A percentile compares a stretch with the other conserved stretches of the same genome.
phyloP scores from a whole-genome alignment of 2,329 filamentous ascomycete genomes.

The Paraphaeosphaeria minitans region DNA sequence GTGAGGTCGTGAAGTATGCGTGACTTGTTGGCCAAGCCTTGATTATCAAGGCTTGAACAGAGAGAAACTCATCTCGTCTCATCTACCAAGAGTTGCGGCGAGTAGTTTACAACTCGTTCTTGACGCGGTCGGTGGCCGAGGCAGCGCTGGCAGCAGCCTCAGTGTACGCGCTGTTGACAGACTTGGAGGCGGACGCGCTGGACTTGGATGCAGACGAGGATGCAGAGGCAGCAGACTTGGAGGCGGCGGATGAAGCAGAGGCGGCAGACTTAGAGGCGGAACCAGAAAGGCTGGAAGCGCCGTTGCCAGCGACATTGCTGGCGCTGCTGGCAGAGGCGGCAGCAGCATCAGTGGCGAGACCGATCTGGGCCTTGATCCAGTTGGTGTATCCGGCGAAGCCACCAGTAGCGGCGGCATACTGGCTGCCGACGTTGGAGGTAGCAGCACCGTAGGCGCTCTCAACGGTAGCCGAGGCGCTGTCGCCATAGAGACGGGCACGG shows the following conservation, averaged over 20 bases:
- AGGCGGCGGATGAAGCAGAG: conserved; percentile 14
- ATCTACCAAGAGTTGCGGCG: neutral
- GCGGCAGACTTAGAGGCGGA: conserved; percentile 39
- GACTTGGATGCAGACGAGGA: conserved; percentile 40
- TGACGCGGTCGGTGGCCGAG: conserved; percentile 42
- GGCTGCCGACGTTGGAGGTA: conserved; percentile 67
- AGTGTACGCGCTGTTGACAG: conserved; percentile 14
- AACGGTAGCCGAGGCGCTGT: conserved; percentile 57
- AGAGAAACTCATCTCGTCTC: neutral
- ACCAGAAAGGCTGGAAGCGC: conserved; percentile 42
- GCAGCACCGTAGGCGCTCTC: conserved; percentile 52
- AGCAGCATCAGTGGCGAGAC: conserved; percentile 49
- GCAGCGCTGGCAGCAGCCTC: conserved; percentile 18
- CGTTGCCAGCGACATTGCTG: conserved; percentile 26
- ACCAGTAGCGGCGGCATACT: conserved; percentile 73
- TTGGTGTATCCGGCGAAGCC: conserved; percentile 47
- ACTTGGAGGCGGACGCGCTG: conserved; percentile 27
- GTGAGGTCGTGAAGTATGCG: conserved; percentile 12
- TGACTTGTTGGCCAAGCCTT: neutral
- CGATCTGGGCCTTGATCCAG: conserved; percentile 52
- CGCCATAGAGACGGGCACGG: conserved; percentile 71
- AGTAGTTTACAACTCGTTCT: conserved; percentile 53
- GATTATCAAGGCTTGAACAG: neutral
- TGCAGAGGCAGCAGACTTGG: conserved; percentile 36
- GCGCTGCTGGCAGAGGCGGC: conserved; percentile 28